Conservation (phyloP, 306 rosid genomes). For the Quercus engelmannii region DNA sequence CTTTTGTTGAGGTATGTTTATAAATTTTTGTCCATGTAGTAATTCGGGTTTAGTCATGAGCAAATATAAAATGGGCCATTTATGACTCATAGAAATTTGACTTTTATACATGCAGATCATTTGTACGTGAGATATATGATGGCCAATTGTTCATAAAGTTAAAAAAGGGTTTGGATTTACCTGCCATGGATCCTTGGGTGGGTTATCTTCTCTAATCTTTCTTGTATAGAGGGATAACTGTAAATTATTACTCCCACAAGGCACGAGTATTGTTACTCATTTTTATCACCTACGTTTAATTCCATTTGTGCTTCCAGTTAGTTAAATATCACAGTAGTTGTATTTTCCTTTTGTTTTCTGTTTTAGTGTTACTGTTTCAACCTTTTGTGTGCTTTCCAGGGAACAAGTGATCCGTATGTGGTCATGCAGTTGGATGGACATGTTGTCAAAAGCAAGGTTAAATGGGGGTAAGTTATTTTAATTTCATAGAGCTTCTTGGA, state of each 20-base stretch:
- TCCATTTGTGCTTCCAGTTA: neutral
- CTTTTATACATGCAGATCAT: slow-evolving; percentile 51
- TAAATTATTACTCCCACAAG: too few species aligned
- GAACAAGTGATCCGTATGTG: slow-evolving; percentile 95
- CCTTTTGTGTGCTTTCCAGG: slow-evolving; percentile 49
- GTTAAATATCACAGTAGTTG: neutral
- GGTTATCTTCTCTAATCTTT: slow-evolving; percentile 22
- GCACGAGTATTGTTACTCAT: slow-evolving; percentile 1
- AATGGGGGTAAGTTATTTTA: slow-evolving; percentile 77
- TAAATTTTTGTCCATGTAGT: neutral
- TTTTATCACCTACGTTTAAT: neutral
- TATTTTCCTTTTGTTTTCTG: slow-evolving; percentile 11
- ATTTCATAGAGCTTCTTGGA: neutral
- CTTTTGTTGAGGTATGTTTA: neutral
- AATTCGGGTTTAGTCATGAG: neutral
- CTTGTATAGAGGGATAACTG: neutral
- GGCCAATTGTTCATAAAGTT: slow-evolving; percentile 76
- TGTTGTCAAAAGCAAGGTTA: slow-evolving; percentile 67
- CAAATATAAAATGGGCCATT: slow-evolving; percentile 2
- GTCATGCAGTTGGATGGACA: slow-evolving; percentile 81
- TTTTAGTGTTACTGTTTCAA: slow-evolving; percentile 1
- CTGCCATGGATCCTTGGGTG: slow-evolving; percentile 98
- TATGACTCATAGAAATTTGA: neutral
- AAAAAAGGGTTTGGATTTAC: slow-evolving; percentile 74
- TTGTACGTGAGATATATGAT: slow-evolving; percentile 77